These are phyloP conservation scores for Pleurotus platypus DNA, from an alignment of 768 basidiomycete species.

Conservation along the genomic window DNA sequence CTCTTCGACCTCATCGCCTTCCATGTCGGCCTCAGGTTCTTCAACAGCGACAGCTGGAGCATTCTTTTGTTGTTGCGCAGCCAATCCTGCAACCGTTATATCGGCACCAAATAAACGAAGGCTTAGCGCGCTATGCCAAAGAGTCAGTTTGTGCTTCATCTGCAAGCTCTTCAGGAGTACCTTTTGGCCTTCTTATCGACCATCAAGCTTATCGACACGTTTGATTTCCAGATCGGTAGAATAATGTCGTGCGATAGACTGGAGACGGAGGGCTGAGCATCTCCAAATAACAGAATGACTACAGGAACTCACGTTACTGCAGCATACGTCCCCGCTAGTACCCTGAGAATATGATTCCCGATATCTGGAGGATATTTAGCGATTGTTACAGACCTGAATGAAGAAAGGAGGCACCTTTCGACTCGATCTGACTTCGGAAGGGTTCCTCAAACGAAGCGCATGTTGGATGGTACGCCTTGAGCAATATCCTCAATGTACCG, in stretches of 20 bases:
- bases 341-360: constrained; percentile 73
- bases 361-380: constrained; percentile 33
- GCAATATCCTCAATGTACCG: constrained; percentile 55
- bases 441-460: constrained; percentile 58
- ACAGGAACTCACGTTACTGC: constrained; percentile 48
- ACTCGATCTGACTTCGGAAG: constrained; percentile 52
- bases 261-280: constrained; percentile 7
- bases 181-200: constrained; percentile 96
- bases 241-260: constrained; percentile 77
- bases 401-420: constrained; percentile 42
- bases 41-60: not conserved
- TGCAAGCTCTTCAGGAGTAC: constrained; percentile 33
- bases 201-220: constrained; percentile 84
- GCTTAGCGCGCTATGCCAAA: constrained; percentile 68
- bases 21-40: not conserved
- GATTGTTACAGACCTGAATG: not conserved
- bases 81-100: constrained; percentile 50
- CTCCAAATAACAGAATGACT: not conserved
- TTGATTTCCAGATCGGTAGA: constrained; percentile 97
- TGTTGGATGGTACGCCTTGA: constrained; percentile 80
- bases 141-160: not conserved
- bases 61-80: constrained; percentile 20
- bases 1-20: not conserved
- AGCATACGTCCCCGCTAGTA: constrained; percentile 50
- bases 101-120: constrained; percentile 82